Evolutionary conservation across 1,139 yeast genomes (phyloP), one percentile per base, ranked within the genome.

Genomic region (Candida tetrigidarum): DNA sequence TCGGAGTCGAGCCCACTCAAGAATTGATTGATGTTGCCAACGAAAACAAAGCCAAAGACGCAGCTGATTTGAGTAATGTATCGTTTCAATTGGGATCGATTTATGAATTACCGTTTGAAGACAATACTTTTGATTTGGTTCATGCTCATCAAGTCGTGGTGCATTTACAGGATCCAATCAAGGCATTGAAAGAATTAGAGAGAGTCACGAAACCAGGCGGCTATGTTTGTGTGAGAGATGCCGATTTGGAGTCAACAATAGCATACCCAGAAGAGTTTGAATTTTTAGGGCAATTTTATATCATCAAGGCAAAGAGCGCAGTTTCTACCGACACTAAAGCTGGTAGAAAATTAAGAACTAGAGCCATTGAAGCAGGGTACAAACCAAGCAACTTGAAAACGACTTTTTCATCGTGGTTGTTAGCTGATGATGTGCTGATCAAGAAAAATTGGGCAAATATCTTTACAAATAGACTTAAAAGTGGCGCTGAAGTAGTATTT

Each of bases 171-270:
- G 67, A 68, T 40, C 74, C 72, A 1, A 58, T 62, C 4, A 22
- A 32, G 4, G 67, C 64, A 0, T 52, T 74, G 20, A 49, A 54
- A 12, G 79, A 74, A 44, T 44, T 71, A 22, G 45, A 48, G 36
- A 55, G 80, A 34, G 64, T 72, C 4, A 55, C 68, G 20, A 65
- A 67, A 46, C 73, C 74, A 1, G 67, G 67, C 8, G 80, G 78
- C 0, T 64, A 58, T 39, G 50, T 71, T 0, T 68, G 72, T 37
- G 62, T 60, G 6, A 59, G 65, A 33, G 76, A 71, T 38, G 63
- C 67, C 3, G 74, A 69, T 44, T 32, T 61, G 9, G 48, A 43
- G 3, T 44, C 57, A 23, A 43, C 46, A 2, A 33, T 55, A 6
- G 54, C 54, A 2, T 60, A 55, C 36, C 70, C 70, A 1, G 48